Conservation (phyloP, 768 basidiomycete species). For the Russula sp. region DNA sequence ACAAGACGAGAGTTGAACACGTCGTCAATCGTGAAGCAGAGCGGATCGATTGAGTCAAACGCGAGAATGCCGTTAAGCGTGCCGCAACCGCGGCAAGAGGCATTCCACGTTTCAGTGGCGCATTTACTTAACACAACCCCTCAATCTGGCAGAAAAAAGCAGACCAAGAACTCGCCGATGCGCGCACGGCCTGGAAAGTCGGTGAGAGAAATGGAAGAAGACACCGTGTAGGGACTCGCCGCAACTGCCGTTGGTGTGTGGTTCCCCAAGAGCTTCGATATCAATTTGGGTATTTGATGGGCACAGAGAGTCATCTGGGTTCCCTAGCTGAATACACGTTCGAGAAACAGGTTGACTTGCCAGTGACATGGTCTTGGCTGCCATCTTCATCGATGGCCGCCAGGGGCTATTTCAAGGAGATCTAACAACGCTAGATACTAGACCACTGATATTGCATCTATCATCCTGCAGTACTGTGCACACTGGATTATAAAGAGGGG, state of each 20-base stretch:
- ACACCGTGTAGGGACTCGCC: slow-evolving; percentile 89
- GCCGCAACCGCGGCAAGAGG: slow-evolving; percentile 55
- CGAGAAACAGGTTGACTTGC: no score
- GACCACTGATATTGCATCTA: no score
- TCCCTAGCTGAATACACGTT: no score
- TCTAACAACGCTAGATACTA: no score
- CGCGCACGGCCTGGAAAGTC: slow-evolving; percentile 82
- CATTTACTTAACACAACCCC: neutral
- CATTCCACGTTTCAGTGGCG: neutral
- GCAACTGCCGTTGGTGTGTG: no score
- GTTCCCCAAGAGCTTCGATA: no score
- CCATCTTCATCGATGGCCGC: no score
- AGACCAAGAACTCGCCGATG: slow-evolving; percentile 68
- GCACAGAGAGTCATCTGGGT: no score
- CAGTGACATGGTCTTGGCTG: no score
- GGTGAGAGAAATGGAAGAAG: slow-evolving; percentile 77
- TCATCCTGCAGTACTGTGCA: no score
- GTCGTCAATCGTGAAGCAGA: slow-evolving; percentile 92
- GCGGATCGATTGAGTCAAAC: slow-evolving; percentile 73
- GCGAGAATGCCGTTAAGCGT: slow-evolving; percentile 63
- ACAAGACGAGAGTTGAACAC: slow-evolving; percentile 85
- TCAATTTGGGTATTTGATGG: neutral
- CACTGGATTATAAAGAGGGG: no score
- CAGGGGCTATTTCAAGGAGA: no score
- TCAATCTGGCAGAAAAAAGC: slow-evolving; percentile 60